Evolutionary conservation across 2,329 filamentous ascomycete species (phyloP), one percentile per base, ranked within the genome.

Genomic region (Falciphora oryzae): DNA sequence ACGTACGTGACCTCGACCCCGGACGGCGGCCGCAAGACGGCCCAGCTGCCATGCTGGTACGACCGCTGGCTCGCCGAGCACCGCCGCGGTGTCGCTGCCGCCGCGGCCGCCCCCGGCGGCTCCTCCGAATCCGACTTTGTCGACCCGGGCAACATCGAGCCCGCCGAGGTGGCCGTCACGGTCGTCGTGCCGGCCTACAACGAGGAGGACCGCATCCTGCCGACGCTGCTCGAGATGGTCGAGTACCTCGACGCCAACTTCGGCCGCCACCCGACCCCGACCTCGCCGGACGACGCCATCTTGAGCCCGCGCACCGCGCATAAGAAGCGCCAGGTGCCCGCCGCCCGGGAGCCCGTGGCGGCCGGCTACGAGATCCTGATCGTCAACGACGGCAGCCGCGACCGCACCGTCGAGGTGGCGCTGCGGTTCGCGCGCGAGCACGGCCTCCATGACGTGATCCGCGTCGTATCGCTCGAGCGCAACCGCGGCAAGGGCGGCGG

Each of bases 181-280:
- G 88, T 98, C 10, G 92, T 99, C 0, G 89, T 99, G 58, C 95
- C 95, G 0, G 95, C 95, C 13, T 99, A 93, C 83, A 99, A 99
- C 70, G 95, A 99, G 73, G 89, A 94, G 74, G 83, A 90, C 65
- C 88, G 95, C 35, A 83, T 99, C 60, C 83, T 87, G 16, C 89
- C 89, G 14, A 97, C 97, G 78, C 82, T 99, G 16, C 89, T 96
- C 72, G 95, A 99, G 77, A 93, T 95, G 1, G 89, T 98, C 31
- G 87, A 87, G 62, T 97, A 93, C 74, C 83, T 99, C 13, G 90
- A 97, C 75, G 79, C 82, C 62, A 84, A 89, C 68, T 94, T 96
- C 73, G 91, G 91, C 13, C 81, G 82, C 25, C 22, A 27, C 53
- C 70, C 73, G 68, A 69, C 72, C 18, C 67, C 66, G 59, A 32